Evolutionary conservation across 129 eudicot species (phyloP).

Genomic region (Cynara cardunculus): DNA sequence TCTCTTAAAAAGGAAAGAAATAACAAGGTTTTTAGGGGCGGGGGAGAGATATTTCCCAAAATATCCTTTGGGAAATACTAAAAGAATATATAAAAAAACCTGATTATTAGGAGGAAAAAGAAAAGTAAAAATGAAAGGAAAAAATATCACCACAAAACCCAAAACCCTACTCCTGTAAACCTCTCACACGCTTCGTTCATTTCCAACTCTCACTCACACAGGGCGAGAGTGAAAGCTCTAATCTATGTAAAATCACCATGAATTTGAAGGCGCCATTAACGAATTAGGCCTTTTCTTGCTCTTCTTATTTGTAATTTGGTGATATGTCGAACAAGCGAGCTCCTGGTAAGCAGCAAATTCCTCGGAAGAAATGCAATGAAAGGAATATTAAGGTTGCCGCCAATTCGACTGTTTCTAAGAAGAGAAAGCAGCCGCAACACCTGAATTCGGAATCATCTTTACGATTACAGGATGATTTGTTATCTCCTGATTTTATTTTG

Average conservation of each 20-base stretch:
- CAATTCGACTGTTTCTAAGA: constrained; percentile 31
- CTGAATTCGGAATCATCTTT: constrained; percentile 14
- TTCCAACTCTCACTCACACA: constrained; percentile 17
- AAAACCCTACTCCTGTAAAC: constrained; percentile 62
- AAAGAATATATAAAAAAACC: too few relatives aligned
- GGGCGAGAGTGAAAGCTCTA: constrained; percentile 23
- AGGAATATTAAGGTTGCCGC: constrained; percentile 17
- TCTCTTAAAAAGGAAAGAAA: too few relatives aligned
- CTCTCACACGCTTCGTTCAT: constrained; percentile 28
- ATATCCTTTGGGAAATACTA: neutral
- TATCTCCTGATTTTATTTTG: constrained; percentile 46
- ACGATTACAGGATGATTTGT: constrained; percentile 52
- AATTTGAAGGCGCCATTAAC: constrained; percentile 3
- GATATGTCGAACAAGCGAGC: constrained; percentile 27
- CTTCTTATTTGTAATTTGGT: neutral
- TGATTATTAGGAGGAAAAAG: neutral
- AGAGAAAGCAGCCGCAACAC: constrained; percentile 35
- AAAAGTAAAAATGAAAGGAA: constrained; percentile 13
- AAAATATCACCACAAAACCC: constrained; percentile 47
- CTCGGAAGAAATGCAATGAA: constrained; percentile 16
- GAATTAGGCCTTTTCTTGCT: constrained; percentile 2
- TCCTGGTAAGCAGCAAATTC: constrained; percentile 26
- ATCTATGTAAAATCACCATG: constrained; percentile 11
- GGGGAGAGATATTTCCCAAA: constrained; percentile 10
- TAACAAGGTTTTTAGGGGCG: neutral